phyloP scores from a whole-genome alignment of 1,139 yeast genomes.

The Kluyveromyces sp. region DNA sequence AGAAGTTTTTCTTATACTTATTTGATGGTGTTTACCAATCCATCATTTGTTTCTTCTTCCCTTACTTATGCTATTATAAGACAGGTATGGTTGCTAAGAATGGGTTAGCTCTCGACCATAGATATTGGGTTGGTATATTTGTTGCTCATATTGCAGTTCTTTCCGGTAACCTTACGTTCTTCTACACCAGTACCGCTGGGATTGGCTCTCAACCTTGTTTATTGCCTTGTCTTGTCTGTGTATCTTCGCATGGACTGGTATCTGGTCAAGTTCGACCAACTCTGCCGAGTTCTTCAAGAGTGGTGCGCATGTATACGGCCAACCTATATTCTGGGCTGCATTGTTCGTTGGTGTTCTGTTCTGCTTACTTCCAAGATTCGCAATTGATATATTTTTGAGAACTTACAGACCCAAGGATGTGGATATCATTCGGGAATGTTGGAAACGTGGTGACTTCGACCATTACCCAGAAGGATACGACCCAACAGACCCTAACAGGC shows the following conservation, averaged over 20 bases:
- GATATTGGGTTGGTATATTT: conserved; percentile 77
- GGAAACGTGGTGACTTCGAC: conserved; percentile 50
- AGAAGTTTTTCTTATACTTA: conserved; percentile 79
- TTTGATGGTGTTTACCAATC: conserved; percentile 86
- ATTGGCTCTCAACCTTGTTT: conserved; percentile 68
- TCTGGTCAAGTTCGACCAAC: conserved; percentile 61
- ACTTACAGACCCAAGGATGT: conserved; percentile 67
- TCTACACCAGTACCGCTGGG: conserved; percentile 89
- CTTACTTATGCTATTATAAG: conserved; percentile 57
- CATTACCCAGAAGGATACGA: conserved; percentile 53
- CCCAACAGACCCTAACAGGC: conserved; percentile 51
- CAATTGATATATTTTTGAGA: conserved; percentile 55
- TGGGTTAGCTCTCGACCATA: conserved; percentile 70
- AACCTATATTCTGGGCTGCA: conserved; percentile 76
- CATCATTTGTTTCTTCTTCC: conserved; percentile 76
- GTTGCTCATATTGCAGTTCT: conserved; percentile 75
- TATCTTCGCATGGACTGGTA: conserved; percentile 81
- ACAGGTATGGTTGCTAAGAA: conserved; percentile 49
- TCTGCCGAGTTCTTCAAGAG: conserved; percentile 71
- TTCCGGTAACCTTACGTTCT: conserved; percentile 75
- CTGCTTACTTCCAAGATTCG: conserved; percentile 72
- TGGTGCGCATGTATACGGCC: conserved; percentile 66
- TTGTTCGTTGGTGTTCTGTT: conserved; percentile 60
- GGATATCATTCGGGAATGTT: conserved; percentile 79
- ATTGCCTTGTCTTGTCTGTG: conserved; percentile 57